These are phyloP conservation scores for Echinochloa phyllopogon DNA, from an alignment of 176 grass and related monocot species.

Conservation along the genomic window DNA sequence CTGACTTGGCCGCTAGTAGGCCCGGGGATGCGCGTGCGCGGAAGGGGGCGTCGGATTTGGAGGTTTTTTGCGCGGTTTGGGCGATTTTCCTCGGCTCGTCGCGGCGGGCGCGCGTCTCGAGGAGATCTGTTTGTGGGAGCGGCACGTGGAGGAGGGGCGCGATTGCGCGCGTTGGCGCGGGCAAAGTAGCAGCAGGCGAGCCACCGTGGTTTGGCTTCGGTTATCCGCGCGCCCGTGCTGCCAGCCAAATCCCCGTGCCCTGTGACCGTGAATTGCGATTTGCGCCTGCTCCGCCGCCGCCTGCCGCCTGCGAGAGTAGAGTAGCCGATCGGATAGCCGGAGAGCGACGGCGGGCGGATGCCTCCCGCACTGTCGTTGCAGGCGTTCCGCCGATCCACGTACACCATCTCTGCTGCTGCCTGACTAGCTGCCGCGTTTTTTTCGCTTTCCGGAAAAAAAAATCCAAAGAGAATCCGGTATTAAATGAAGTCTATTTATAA, in stretches of 20 bases:
- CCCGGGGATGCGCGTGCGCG: not conserved
- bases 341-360: too few relatives aligned
- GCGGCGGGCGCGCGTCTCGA: not conserved
- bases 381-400: too few relatives aligned
- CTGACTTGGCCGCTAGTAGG: not conserved
- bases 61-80: not conserved
- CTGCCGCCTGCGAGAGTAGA: too few relatives aligned
- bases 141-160: slow-evolving; percentile 2
- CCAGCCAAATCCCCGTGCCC: too few relatives aligned
- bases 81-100: not conserved
- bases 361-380: too few relatives aligned
- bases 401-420: too few relatives aligned
- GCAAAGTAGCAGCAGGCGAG: not conserved
- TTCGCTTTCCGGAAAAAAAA: too few relatives aligned
- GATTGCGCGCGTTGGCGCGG: not conserved
- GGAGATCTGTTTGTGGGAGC: not conserved
- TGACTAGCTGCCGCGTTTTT: too few relatives aligned
- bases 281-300: not conserved
- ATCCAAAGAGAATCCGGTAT: too few relatives aligned
- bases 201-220: not conserved
- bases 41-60: not conserved
- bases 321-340: too few relatives aligned
- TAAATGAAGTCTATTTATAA: too few relatives aligned
- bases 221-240: not conserved
- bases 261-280: not conserved